Conservation (phyloP, 176 grass and related monocot genomes). For the maize (Zea mays) region Zm-B73-REFERENCE-NAM-5.0 NC_050101.1:174116501-174117000, state of each 20-base stretch:
- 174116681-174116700: conserved; percentile 35
- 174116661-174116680: not conserved
- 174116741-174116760: conserved; percentile 33
- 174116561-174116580: too few species aligned
- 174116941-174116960: conserved; percentile 40
- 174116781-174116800: too few species aligned
- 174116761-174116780: too few species aligned
- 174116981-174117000: conserved; percentile 58
- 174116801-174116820: too few species aligned
- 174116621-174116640: too few species aligned
- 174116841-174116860: conserved; percentile 54
- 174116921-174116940: conserved; percentile 45
- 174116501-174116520: too few species aligned
- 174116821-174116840: conserved; percentile 31
- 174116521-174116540: too few species aligned
- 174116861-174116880: conserved; percentile 59
- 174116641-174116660: too few species aligned
- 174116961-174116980: conserved; percentile 48
- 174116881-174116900: conserved; percentile 47
- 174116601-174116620: too few species aligned
- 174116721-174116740: conserved; percentile 47
- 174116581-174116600: too few species aligned
- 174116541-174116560: too few species aligned
- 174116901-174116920: conserved; percentile 49
- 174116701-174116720: conserved; percentile 41